These are phyloP conservation scores for Spathaspora boniae DNA, from an alignment of 805 yeast genomes.

Conservation along the genomic window DNA sequence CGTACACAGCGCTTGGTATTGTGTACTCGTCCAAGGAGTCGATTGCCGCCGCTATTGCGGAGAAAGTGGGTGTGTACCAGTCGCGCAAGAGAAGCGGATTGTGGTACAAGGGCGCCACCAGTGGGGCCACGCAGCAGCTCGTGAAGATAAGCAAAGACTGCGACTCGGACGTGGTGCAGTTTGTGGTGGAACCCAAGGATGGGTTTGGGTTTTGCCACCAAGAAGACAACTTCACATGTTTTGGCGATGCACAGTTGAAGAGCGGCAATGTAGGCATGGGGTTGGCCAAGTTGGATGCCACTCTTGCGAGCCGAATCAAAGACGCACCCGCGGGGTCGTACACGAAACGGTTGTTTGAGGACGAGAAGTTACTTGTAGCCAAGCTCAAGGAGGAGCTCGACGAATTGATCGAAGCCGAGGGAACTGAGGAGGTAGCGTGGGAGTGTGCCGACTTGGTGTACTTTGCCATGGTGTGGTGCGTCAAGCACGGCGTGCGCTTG, in stretches of 20 bases:
- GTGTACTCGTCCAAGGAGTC: slow-evolving; percentile 88
- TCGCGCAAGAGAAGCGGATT: slow-evolving; percentile 83
- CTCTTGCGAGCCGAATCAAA: slow-evolving; percentile 56
- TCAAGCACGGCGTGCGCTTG: slow-evolving; percentile 71
- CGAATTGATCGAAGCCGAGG: slow-evolving; percentile 80
- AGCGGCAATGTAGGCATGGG: slow-evolving; percentile 57
- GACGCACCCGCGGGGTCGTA: slow-evolving; percentile 92
- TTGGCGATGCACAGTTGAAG: slow-evolving; percentile 42
- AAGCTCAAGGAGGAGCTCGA: slow-evolving; percentile 96
- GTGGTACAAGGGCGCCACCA: slow-evolving; percentile 94
- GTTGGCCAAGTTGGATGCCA: slow-evolving; percentile 60
- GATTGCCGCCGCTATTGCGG: slow-evolving; percentile 74
- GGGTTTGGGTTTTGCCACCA: slow-evolving; percentile 94
- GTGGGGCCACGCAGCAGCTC: slow-evolving; percentile 91
- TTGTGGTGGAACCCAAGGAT: slow-evolving; percentile 71
- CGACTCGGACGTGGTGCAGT: slow-evolving; percentile 87
- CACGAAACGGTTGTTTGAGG: slow-evolving; percentile 82
- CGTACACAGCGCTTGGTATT: slow-evolving; percentile 62
- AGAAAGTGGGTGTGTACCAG: slow-evolving; percentile 87
- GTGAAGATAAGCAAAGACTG: slow-evolving; percentile 73
- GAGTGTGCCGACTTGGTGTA: slow-evolving; percentile 89
- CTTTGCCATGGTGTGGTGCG: slow-evolving; percentile 52
- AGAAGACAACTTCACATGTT: slow-evolving; percentile 71
- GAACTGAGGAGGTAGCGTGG: slow-evolving; percentile 69
- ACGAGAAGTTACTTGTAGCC: slow-evolving; percentile 70